These are phyloP conservation scores for Larix sibirica DNA, from an alignment of 83 land plant species.

Conservation along the genomic window DNA sequence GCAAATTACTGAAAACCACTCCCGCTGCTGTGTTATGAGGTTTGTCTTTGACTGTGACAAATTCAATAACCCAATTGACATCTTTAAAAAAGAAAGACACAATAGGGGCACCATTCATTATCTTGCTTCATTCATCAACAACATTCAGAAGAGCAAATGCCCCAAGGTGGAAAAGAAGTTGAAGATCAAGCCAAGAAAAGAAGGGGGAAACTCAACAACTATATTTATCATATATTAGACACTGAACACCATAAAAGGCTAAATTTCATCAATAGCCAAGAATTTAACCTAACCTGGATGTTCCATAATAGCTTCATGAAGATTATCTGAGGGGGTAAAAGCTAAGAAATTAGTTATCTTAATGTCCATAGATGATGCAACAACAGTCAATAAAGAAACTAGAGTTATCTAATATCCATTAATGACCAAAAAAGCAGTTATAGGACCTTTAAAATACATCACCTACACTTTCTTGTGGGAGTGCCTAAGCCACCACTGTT, in stretches of 20 bases:
- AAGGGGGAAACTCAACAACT: neutral
- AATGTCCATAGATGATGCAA: neutral
- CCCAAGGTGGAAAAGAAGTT: neutral
- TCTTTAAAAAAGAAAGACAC: too few relatives aligned
- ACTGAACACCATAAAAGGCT: too few relatives aligned
- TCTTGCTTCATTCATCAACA: too few relatives aligned
- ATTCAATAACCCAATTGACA: neutral
- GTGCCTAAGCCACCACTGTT: neutral
- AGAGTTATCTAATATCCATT: neutral
- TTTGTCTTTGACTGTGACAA: neutral
- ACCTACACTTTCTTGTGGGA: neutral
- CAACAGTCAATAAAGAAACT: neutral
- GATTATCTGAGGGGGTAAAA: neutral
- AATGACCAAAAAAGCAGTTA: neutral
- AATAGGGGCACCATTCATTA: neutral
- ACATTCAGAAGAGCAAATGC: too few relatives aligned
- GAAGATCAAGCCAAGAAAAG: neutral
- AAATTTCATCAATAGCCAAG: neutral
- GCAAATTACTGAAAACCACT: neutral
- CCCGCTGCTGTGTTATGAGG: neutral
- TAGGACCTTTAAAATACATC: neutral
- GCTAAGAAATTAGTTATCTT: neutral
- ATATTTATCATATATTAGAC: too few relatives aligned
- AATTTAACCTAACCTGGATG: neutral
- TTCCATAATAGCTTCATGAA: neutral